Base-by-base conservation (phyloP, 106 monocot genomes). In the Dactylorhiza incarnata region DNA sequence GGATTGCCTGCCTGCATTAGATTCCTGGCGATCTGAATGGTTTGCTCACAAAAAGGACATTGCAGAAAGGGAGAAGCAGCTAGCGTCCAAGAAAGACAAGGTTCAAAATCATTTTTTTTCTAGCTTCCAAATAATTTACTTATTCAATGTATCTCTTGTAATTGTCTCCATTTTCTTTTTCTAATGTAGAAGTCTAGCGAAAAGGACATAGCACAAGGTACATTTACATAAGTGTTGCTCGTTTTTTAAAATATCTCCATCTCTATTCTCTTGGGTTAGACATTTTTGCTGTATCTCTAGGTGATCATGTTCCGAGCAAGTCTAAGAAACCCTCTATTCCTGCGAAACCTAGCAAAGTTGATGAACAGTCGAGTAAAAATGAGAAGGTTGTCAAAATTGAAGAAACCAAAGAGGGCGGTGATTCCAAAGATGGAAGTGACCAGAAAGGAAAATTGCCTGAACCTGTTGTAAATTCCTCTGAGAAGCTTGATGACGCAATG, bases 21-120 rank as follows among this genome's bases (percentile, higher is more conserved):
- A 99, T 78, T 66, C 68, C n/a, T 99, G 99, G 99, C 84, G 73
- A 83, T 86, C 66, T 46, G 81, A 88, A 48, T 99, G 89, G 94
- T 75, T 91, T 81, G 78, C 80, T 16, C 76, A 84, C 62, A 87
- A 65, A 68, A 82, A 84, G 75, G 77, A 79, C 6, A 14, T 72
- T 45, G 77, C 56, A 45, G 89, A 86, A 46, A 89, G 77, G 74
- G 82, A 89, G 71, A 78, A 37, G 26, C 49, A 72, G 56, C 61
- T 74, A 24, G 45, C 74, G 56, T 72, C 74, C n/a, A 85, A 82
- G 77, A 77, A 88, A 48, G 83, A 91, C 24, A 87, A 91, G 85
- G 90, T 90, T 65, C 10, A 43, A 16, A 50, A 12, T 9, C 49
- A 19, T 48, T n/a, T 37, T 46, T 3, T 48, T 72, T 25, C 16